Conservation (phyloP, 805 yeast genomes). For the Wickerhamomyces rabaulensis region DNA sequence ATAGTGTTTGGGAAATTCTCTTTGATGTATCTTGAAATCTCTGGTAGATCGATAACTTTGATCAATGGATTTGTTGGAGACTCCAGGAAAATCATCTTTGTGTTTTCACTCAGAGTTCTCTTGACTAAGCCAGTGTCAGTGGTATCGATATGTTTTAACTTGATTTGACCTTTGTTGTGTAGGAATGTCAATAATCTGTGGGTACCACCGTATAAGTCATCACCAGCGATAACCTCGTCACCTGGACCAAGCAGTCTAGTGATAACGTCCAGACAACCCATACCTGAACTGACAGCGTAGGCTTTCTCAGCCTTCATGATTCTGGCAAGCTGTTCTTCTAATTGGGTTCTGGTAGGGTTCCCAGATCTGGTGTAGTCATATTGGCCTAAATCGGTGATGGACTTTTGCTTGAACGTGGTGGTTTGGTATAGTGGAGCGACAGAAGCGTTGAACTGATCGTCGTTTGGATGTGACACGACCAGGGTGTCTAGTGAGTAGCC, state of each 20-base stretch:
- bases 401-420: slow-evolving; percentile 87
- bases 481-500: slow-evolving; percentile 12
- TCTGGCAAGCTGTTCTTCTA: slow-evolving; percentile 73
- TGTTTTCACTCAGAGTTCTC: slow-evolving; percentile 47
- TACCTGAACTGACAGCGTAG: slow-evolving; percentile 84
- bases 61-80: slow-evolving; percentile 93
- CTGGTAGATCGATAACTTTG: slow-evolving; percentile 75
- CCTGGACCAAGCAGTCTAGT: slow-evolving; percentile 69
- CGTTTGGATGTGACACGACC: slow-evolving; percentile 23
- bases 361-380: slow-evolving; percentile 90
- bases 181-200: slow-evolving; percentile 77
- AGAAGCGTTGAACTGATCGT: slow-evolving; percentile 73
- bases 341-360: slow-evolving; percentile 81
- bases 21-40: slow-evolving; percentile 65
- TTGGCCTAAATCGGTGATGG: slow-evolving; percentile 69
- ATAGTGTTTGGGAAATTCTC: slow-evolving; percentile 57
- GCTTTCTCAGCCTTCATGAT: slow-evolving; percentile 75
- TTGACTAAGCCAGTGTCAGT: slow-evolving; percentile 60
- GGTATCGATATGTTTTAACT: slow-evolving; percentile 76
- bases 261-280: slow-evolving; percentile 89
- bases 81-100: slow-evolving; percentile 81
- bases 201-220: slow-evolving; percentile 92
- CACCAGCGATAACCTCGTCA: slow-evolving; percentile 92
- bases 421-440: slow-evolving; percentile 88
- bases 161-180: slow-evolving; percentile 55